phyloP scores from a whole-genome alignment of 208 protist genomes.

The Crithidia fasciculata region DNA sequence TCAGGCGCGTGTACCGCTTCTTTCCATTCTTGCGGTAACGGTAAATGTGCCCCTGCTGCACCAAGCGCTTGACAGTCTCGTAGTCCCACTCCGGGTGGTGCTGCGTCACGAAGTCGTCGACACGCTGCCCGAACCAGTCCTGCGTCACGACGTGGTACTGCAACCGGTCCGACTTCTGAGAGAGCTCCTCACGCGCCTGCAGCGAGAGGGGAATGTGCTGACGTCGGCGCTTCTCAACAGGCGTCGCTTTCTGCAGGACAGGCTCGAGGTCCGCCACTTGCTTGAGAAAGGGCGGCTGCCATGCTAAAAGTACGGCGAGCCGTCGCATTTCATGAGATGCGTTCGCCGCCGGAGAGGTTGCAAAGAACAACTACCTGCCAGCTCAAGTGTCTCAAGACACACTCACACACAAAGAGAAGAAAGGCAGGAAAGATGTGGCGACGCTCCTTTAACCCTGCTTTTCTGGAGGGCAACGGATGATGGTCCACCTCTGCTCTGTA shows the following conservation, averaged over 20 bases:
- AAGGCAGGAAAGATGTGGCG: no score
- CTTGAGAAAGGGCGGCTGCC: constrained; percentile 50
- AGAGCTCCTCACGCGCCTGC: constrained; percentile 65
- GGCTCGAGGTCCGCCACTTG: constrained; percentile 44
- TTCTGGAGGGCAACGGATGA: no score
- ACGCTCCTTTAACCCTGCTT: no score
- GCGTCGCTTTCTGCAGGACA: constrained; percentile 13
- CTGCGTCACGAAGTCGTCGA: constrained; percentile 83
- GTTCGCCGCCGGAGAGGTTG: no score
- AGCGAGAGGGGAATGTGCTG: constrained; percentile 76
- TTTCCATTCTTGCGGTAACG: constrained; percentile 90
- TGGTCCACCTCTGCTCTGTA: no score
- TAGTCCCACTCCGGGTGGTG: constrained; percentile 90
- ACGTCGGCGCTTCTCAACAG: constrained; percentile 54
- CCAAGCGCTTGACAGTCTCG: constrained; percentile 75
- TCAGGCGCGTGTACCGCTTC: constrained; percentile 82
- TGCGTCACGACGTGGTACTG: constrained; percentile 90
- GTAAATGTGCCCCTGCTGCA: constrained; percentile 90
- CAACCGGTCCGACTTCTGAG: constrained; percentile 55
- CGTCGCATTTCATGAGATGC: constrained; percentile 21
- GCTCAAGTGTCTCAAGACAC: no score
- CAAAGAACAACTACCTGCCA: no score
- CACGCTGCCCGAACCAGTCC: constrained; percentile 88
- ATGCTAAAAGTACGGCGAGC: constrained; percentile 22
- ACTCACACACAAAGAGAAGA: no score